Evolutionary conservation across 441 rosid genomes (phyloP).

Genomic region (Arabidopsis lyrata): DNA sequence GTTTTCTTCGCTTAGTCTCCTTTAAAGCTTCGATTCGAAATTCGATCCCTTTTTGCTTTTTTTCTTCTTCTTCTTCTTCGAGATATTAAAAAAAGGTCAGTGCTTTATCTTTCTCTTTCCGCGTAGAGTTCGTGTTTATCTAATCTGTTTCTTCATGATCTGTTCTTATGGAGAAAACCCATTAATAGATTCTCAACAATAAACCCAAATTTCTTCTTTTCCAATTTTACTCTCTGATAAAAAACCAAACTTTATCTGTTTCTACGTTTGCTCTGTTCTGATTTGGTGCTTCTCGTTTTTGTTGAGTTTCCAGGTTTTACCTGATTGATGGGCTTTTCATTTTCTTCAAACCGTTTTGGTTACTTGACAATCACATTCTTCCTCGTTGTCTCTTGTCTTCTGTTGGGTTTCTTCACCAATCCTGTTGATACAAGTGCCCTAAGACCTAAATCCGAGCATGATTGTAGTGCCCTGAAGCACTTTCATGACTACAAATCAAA

Average conservation of each 20-base stretch:
- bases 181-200: conserved; percentile 13
- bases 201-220: neutral
- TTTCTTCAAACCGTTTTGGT: conserved; percentile 27
- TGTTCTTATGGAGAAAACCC: conserved; percentile 19
- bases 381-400: conserved; percentile 31
- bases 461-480: conserved; percentile 40
- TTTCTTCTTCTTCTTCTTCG: neutral
- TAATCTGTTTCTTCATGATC: conserved; percentile 28
- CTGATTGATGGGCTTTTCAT: conserved; percentile 44
- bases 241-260: neutral
- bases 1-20: conserved; percentile 15
- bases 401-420: conserved; percentile 13
- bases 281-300: conserved; percentile 21
- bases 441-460: conserved; percentile 33
- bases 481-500: conserved; percentile 52
- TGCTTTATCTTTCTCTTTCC: conserved; percentile 30
- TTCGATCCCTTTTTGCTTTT: conserved; percentile 9
- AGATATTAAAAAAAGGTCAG: conserved; percentile 33
- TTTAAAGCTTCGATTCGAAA: neutral
- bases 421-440: conserved; percentile 37
- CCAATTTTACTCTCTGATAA: neutral
- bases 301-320: conserved; percentile 14
- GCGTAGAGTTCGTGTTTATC: conserved; percentile 41
- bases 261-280: conserved; percentile 15
- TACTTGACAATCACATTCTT: conserved; percentile 35